Evolutionary conservation across 2,329 filamentous ascomycete species (phyloP).

Genomic region (Ustulina deusta): DNA sequence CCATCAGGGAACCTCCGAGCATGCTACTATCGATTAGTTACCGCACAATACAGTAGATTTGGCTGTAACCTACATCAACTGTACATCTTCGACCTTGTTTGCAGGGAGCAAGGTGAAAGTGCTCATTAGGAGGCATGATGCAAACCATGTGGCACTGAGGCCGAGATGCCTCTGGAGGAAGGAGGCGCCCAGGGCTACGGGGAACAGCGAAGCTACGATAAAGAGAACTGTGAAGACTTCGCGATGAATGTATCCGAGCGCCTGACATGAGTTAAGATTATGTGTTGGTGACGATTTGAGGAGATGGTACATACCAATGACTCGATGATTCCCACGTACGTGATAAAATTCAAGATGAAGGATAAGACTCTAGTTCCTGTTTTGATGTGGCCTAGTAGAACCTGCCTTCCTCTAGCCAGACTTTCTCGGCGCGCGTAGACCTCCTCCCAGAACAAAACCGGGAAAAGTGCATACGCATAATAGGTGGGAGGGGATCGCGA

Average conservation of each 20-base stretch:
- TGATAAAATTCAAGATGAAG: slow-evolving; percentile 71
- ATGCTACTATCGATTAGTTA: slow-evolving; percentile 62
- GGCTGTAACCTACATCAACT: slow-evolving; percentile 48
- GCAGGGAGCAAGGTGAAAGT: slow-evolving; percentile 87
- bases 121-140: slow-evolving; percentile 86
- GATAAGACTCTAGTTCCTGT: slow-evolving; percentile 68
- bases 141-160: slow-evolving; percentile 77
- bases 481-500: slow-evolving; percentile 86
- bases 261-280: slow-evolving; percentile 61
- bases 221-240: slow-evolving; percentile 88
- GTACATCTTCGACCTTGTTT: slow-evolving; percentile 82
- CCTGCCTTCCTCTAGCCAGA: slow-evolving; percentile 72
- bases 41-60: not conserved
- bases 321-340: slow-evolving; percentile 81
- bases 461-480: slow-evolving; percentile 92
- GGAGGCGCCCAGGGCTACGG: slow-evolving; percentile 74
- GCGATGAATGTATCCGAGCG: slow-evolving; percentile 90
- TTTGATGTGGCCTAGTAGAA: slow-evolving; percentile 76
- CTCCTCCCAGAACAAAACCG: slow-evolving; percentile 96
- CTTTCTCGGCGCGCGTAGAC: slow-evolving; percentile 83
- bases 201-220: slow-evolving; percentile 81
- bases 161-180: slow-evolving; percentile 77
- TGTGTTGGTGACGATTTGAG: not conserved
- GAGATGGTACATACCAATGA: slow-evolving; percentile 70
- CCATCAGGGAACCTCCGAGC: slow-evolving; percentile 82